Base-by-base conservation (phyloP, 1,139 yeast species). In the Protomyces pachydermus region DNA sequence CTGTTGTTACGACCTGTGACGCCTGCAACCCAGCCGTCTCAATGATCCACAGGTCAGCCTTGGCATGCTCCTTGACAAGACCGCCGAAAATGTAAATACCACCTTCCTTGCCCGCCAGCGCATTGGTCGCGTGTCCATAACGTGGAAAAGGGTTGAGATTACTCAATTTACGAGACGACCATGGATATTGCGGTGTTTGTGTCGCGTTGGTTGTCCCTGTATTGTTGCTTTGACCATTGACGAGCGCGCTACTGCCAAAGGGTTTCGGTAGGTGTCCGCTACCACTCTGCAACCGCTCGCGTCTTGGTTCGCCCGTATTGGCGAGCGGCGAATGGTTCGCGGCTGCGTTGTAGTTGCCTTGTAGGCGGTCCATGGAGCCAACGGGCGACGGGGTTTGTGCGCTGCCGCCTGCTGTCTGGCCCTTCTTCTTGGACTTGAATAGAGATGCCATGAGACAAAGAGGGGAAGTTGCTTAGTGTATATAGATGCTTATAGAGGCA, bases 31-130 rank as follows among this genome's bases (percentile, higher is more conserved):
- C 73, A 35, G 64, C 64, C 75, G 76, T 12, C 78, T 78, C 81
- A 54, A 79, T 71, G 20, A 81, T 79, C 98, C 98, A 93, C 68
- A 96, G 84, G 74, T 95, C 98, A 42, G 97, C 97, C 76, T 88
- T 90, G 1, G 91, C 97, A 28, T 91, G 85, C 61, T 91, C 91
- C 65, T 91, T 97, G 72, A 91, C 88, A 61, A 95, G 80, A 2
- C 98, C 98, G 48, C 98, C 98, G 90, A 93, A 91, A 54, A 95
- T 82, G 73, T 84, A 91, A 32, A 91, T 79, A 68, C 90, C 95
- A 66, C 91, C 89, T 67, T 86, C 86, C 52, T 52, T 58, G 52
- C 62, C 95, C 25, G 95, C 85, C 9, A 87, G 79, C 56, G 84
- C 79, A 37, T 88, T 79, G 0, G 91, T 82, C 0, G 96, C 90